Evolutionary conservation across 306 rosid genomes (phyloP).

Genomic region (Gillenia trifoliata): DNA sequence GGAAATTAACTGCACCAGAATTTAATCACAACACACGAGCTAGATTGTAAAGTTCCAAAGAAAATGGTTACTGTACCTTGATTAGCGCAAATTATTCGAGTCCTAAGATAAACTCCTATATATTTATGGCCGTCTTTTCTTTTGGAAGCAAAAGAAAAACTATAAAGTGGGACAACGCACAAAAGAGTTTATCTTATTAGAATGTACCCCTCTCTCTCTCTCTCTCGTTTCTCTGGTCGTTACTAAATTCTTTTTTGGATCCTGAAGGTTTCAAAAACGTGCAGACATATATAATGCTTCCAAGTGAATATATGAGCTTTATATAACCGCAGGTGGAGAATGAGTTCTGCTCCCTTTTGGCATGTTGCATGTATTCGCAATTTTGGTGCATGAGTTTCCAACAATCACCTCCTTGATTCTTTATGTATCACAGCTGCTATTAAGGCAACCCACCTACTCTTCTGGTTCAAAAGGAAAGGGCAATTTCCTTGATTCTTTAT

Average conservation of each 20-base stretch:
- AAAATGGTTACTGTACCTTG: neutral
- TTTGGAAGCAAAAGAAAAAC: neutral
- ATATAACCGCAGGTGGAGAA: slow-evolving; percentile 1
- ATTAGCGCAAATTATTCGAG: neutral
- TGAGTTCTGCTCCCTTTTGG: neutral
- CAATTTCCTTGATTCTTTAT: neutral
- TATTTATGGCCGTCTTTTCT: neutral
- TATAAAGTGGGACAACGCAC: neutral
- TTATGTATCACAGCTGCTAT: neutral
- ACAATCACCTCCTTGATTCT: neutral
- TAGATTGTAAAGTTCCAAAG: neutral
- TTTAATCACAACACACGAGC: neutral
- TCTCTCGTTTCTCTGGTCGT: neutral
- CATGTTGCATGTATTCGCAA: neutral
- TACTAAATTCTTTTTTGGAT: slow-evolving; percentile 4
- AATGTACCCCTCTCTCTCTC: neutral
- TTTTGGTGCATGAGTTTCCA: neutral
- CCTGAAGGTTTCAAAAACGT: slow-evolving; percentile 4
- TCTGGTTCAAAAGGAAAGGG: neutral
- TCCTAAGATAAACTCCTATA: neutral
- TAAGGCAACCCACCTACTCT: neutral
- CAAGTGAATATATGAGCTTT: neutral
- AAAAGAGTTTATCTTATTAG: neutral
- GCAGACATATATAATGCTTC: neutral
- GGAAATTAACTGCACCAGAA: neutral